These are phyloP conservation scores for Peronospora belbahrii DNA, from an alignment of 352 stramenopile species.

Conservation along the genomic window DNA sequence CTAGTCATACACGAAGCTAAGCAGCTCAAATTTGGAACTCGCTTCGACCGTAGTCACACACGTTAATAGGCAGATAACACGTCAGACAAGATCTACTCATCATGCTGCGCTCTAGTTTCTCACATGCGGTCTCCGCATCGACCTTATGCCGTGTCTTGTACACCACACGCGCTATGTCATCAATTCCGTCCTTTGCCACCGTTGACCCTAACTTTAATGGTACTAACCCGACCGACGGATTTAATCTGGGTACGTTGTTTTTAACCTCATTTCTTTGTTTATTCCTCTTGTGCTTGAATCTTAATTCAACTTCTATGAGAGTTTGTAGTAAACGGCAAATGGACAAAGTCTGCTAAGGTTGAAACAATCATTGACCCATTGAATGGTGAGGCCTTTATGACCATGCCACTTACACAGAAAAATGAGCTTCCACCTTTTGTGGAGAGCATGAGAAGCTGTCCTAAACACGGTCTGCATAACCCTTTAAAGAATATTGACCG, in stretches of 20 bases:
- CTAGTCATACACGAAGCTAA: not conserved
- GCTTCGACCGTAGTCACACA: not conserved
- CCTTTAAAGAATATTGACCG: constrained; percentile 95
- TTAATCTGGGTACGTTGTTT: constrained; percentile 72
- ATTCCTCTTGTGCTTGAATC: not conserved
- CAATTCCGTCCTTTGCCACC: constrained; percentile 87
- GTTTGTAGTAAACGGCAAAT: constrained; percentile 89
- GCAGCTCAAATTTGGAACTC: constrained; percentile 13
- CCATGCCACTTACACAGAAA: constrained; percentile 88
- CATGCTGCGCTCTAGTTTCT: constrained; percentile 21
- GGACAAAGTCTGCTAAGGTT: constrained; percentile 56
- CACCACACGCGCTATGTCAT: constrained; percentile 40
- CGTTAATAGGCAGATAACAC: not conserved
- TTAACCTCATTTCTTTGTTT: not conserved
- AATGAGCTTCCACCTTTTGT: constrained; percentile 90
- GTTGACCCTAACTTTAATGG: constrained; percentile 87
- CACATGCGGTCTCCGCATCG: constrained; percentile 23
- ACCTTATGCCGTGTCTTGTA: constrained; percentile 16
- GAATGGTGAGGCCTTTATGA: constrained; percentile 92
- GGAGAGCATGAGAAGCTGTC: constrained; percentile 85
- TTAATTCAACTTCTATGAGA: too few species aligned
- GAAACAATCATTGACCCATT: constrained; percentile 91
- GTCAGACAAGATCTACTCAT: not conserved
- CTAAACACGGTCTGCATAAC: constrained; percentile 98
- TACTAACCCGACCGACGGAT: constrained; percentile 65